Evolutionary conservation across 2,329 filamentous ascomycete species (phyloP), one percentile per base, ranked within the genome.

Genomic region (Aspergillus brunneoviolaceus): DNA sequence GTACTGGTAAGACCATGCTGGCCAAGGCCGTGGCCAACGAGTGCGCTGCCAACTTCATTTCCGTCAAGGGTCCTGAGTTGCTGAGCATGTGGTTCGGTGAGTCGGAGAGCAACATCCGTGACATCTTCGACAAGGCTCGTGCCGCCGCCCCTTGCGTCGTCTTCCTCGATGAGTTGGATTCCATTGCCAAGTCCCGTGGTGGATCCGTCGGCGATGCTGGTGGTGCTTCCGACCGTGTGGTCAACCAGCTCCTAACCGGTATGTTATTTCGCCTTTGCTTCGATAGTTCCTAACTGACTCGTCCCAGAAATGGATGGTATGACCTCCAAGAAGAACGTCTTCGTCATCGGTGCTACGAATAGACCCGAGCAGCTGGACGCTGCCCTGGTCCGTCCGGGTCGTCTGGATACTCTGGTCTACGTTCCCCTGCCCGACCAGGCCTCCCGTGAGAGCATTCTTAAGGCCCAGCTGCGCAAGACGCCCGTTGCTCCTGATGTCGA

Each of bases 41-140:
- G 84, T 98, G 93, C 76, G 90, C 95, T 63, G 95, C 95, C 85
- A 99, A 99, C 84, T 99, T 99, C 83, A 98, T 99, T 76, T 99
- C 95, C 47, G 89, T 99, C 80, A 99, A 99, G 87, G 95, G 95
- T 63, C 96, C 95, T 60, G 95, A 99, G 79, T 85, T 99, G 72
- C 87, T 99, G 71, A 97, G 92, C 79, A 99, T 99, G 95, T 99
- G 95, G 95, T 99, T 99, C 75, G 95, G 95, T 88, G 95, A 99
- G 83, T 99, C 95, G 57, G 96, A 99, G 82, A 96, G 92, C 87
- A 99, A 99, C 82, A 98, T 99, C 67, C 91, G 95, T 76, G 95
- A 99, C 77, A 99, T 99, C 72, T 99, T 99, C 79, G 95, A 99
- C 87, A 99, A 98, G 87, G 95, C 95, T 67, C 92, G 95, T 76